phyloP scores from a whole-genome alignment of 257 asterid species.

The Anisodus tanguticus region DNA sequence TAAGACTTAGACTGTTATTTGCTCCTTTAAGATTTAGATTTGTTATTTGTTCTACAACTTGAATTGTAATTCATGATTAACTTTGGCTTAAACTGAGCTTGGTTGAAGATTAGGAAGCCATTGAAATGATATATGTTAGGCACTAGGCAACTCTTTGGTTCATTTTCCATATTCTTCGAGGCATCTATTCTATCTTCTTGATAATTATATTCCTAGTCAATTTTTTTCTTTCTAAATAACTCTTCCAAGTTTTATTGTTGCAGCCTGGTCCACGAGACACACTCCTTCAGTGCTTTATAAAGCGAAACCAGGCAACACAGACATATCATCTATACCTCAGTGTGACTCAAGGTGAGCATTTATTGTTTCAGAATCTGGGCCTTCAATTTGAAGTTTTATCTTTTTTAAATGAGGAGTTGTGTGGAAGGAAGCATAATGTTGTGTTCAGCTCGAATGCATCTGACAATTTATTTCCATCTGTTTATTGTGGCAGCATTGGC shows the following conservation, averaged over 20 bases:
- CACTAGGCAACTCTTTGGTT: conserved; percentile 2
- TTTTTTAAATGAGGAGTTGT: background rate
- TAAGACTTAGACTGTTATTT: background rate
- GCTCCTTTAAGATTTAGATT: background rate
- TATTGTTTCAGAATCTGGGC: background rate
- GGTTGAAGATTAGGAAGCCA: conserved; percentile 15
- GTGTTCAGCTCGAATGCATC: background rate
- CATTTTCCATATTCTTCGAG: conserved; percentile 2
- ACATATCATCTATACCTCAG: conserved; percentile 72
- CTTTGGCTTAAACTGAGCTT: conserved; percentile 12
- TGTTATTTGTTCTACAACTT: background rate
- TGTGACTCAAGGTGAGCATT: conserved; percentile 69
- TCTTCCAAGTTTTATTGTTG: conserved; percentile 31
- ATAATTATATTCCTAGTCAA: background rate
- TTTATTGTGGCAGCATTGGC: conserved; percentile 68
- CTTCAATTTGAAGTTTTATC: background rate
- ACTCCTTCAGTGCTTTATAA: conserved; percentile 79
- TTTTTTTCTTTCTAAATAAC: background rate
- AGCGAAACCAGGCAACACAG: conserved; percentile 69
- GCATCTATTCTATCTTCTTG: background rate
- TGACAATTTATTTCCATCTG: background rate
- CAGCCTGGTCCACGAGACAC: conserved; percentile 98
- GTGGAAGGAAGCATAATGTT: background rate
- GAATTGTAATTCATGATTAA: background rate
- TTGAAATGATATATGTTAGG: conserved; percentile 3